Percentiles rank a stretch among this genome's conserved stretches.
These are phyloP conservation scores for Erodium maritimum DNA, from an alignment of 345 rosid genomes.

Conservation along the genomic window DNA sequence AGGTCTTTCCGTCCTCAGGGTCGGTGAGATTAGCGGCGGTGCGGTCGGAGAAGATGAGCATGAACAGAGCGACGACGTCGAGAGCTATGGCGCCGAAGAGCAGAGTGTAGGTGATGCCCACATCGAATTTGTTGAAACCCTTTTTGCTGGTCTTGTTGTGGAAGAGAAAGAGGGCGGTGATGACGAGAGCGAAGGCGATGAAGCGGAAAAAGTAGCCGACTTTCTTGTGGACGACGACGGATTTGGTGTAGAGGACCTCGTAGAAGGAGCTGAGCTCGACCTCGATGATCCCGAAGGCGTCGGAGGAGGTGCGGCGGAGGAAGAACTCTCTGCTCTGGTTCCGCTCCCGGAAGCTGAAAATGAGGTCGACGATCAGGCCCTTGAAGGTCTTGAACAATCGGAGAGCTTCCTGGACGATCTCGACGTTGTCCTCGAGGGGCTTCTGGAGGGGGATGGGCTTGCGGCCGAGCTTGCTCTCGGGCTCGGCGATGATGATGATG, in stretches of 20 bases:
- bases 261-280: conserved; percentile 10
- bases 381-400: not conserved
- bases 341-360: conserved; percentile 4
- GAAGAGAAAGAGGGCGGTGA: conserved; percentile 25
- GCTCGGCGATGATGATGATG: not conserved
- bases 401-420: conserved; percentile 1
- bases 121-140: conserved; percentile 21
- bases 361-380: conserved; percentile 4
- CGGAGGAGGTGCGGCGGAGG: not conserved
- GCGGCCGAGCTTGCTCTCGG: not conserved
- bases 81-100: conserved; percentile 37
- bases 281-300: conserved; percentile 6
- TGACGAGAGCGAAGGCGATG: conserved; percentile 16
- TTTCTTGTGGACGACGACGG: not conserved
- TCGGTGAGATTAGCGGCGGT: conserved; percentile 18
- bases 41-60: conserved; percentile 55
- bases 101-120: conserved; percentile 40
- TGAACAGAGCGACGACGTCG: conserved; percentile 29
- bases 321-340: conserved; percentile 1
- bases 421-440: not conserved
- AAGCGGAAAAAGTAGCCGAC: conserved; percentile 1
- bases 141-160: conserved; percentile 17
- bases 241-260: conserved; percentile 9
- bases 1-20: conserved; percentile 6
- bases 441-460: not conserved